Evolutionary conservation across 2,329 filamentous ascomycete genomes (phyloP).

Genomic region (Raffaelea arxii): DNA sequence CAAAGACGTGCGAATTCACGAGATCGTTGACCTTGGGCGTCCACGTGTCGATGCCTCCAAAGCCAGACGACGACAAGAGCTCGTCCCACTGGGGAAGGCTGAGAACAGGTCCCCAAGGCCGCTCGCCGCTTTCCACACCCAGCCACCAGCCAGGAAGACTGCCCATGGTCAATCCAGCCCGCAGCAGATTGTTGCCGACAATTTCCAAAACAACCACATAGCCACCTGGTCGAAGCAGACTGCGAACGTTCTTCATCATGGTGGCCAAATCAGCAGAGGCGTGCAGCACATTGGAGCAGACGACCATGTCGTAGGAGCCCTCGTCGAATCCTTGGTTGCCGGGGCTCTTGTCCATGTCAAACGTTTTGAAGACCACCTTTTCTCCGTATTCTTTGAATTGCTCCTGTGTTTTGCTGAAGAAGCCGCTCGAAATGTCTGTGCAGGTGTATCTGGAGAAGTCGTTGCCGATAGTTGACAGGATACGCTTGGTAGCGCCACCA

Average conservation of each 20-base stretch:
- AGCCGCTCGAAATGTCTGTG: conserved; percentile 29
- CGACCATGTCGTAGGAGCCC: conserved; percentile 20
- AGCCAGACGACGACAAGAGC: conserved; percentile 14
- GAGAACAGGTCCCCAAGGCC: conserved; percentile 7
- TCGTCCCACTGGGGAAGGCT: conserved; percentile 14
- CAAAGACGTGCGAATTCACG: conserved; percentile 10
- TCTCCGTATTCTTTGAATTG: conserved; percentile 17
- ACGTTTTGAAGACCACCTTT: conserved; percentile 18
- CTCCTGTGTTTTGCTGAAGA: conserved; percentile 24
- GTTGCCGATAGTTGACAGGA: conserved; percentile 19
- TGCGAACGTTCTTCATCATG: conserved; percentile 18
- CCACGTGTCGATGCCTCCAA: conserved; percentile 14
- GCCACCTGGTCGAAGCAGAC: conserved; percentile 24
- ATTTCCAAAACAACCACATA: conserved; percentile 8
- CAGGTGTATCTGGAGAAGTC: neutral
- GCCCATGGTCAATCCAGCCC: conserved; percentile 7
- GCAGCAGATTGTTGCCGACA: conserved; percentile 15
- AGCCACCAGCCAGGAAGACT: conserved; percentile 14
- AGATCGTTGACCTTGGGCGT: neutral
- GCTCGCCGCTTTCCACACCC: conserved; percentile 9
- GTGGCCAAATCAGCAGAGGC: conserved; percentile 15
- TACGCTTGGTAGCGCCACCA: conserved; percentile 22
- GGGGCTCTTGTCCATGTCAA: conserved; percentile 20
- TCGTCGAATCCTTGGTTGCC: conserved; percentile 21
- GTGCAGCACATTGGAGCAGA: conserved; percentile 22